Evolutionary conservation across 2,329 filamentous ascomycete genomes (phyloP).

Genomic region (Pyrenochaeta sp.): DNA sequence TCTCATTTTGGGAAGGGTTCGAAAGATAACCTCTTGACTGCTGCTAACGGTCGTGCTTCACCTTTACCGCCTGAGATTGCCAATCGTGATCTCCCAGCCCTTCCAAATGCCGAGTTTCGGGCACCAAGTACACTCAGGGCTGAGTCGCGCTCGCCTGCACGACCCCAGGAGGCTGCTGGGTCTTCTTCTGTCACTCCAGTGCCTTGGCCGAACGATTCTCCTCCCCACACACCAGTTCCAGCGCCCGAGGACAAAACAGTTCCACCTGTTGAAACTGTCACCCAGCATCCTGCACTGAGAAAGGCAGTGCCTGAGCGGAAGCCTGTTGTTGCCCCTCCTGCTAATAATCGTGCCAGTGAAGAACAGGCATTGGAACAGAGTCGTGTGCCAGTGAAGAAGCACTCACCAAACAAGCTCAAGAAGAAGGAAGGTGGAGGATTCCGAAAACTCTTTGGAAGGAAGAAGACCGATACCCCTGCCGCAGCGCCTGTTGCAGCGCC

Average conservation of each 20-base stretch:
- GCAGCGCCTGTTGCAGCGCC: slow-evolving; percentile 16
- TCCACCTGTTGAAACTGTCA: slow-evolving; percentile 24
- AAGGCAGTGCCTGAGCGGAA: slow-evolving; percentile 42
- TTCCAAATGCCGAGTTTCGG: slow-evolving; percentile 44
- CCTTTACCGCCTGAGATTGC: slow-evolving; percentile 32
- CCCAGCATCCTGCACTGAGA: slow-evolving; percentile 54
- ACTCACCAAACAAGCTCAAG: slow-evolving; percentile 46
- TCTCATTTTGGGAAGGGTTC: slow-evolving; percentile 73
- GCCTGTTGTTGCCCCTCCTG: slow-evolving; percentile 18
- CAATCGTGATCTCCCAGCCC: slow-evolving; percentile 52
- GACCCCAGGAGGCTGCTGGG: slow-evolving; percentile 30
- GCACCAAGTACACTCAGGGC: slow-evolving; percentile 26
- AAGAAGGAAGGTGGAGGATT: slow-evolving; percentile 48
- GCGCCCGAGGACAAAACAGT: slow-evolving; percentile 42
- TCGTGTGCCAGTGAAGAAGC: slow-evolving; percentile 33
- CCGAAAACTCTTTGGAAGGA: slow-evolving; percentile 51
- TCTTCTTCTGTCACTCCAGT: slow-evolving; percentile 45
- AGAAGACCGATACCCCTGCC: slow-evolving; percentile 37
- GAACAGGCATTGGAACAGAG: no score
- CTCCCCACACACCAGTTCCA: slow-evolving; percentile 35
- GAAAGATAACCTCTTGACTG: slow-evolving; percentile 51
- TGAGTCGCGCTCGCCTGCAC: slow-evolving; percentile 37
- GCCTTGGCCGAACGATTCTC: slow-evolving; percentile 35
- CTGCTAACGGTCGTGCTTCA: slow-evolving; percentile 42
- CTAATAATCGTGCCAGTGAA: slow-evolving; percentile 26